These are phyloP conservation scores for Vigna radiata DNA, from an alignment of 306 rosid genomes.

Conservation along the genomic window DNA sequence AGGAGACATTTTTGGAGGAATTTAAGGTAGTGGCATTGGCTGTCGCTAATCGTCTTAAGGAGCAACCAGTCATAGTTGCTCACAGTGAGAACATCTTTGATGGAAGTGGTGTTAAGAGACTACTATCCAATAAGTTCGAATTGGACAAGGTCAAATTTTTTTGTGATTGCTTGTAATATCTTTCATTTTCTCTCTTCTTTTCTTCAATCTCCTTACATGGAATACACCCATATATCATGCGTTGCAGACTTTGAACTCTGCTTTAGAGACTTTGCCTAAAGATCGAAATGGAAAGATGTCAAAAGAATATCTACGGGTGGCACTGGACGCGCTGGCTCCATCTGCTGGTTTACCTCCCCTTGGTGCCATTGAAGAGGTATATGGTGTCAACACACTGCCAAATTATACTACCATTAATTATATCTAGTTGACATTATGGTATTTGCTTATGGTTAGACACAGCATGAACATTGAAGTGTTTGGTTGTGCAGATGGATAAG, in stretches of 20 bases:
- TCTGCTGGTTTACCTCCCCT: slow-evolving; percentile 88
- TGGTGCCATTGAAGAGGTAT: slow-evolving; percentile 83
- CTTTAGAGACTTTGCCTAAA: slow-evolving; percentile 68
- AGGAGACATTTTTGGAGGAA: slow-evolving; percentile 74
- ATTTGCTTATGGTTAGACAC: too few species aligned
- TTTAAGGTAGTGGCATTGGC: slow-evolving; percentile 70
- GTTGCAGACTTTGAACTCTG: slow-evolving; percentile 71
- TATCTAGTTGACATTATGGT: too few species aligned
- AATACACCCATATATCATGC: slow-evolving; percentile 11
- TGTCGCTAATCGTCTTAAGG: slow-evolving; percentile 42
- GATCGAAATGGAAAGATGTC: slow-evolving; percentile 81
- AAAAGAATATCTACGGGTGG: slow-evolving; percentile 67
- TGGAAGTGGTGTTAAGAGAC: slow-evolving; percentile 76
- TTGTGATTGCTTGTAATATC: neutral
- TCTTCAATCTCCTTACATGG: neutral
- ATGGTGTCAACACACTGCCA: slow-evolving; percentile 25
- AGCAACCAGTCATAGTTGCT: slow-evolving; percentile 72
- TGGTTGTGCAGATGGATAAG: slow-evolving; percentile 76
- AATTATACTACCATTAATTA: neutral
- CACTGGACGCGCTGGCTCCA: slow-evolving; percentile 72
- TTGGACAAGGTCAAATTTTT: slow-evolving; percentile 72
- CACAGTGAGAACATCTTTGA: slow-evolving; percentile 91
- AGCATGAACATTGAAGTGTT: neutral
- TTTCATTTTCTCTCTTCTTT: neutral
- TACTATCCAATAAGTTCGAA: slow-evolving; percentile 88